These are phyloP conservation scores for Claviceps humidiphila DNA, from an alignment of 2,329 filamentous ascomycete species.

Conservation along the genomic window DNA sequence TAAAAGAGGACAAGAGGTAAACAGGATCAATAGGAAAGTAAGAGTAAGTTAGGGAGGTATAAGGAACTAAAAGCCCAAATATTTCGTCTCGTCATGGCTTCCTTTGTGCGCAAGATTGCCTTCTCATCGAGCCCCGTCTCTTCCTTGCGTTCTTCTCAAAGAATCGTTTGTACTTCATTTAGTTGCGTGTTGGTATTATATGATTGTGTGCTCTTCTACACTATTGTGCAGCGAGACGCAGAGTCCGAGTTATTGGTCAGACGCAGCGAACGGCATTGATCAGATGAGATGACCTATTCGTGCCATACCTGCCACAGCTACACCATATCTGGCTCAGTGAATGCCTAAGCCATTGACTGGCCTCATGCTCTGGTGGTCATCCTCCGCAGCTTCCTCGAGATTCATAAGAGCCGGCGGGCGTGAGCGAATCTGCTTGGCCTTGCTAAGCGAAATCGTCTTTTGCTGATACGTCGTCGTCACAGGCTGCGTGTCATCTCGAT, in stretches of 20 bases:
- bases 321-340: slow-evolving; percentile 24
- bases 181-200: no score
- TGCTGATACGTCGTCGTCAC: slow-evolving; percentile 92
- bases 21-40: background rate
- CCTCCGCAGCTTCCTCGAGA: slow-evolving; percentile 31
- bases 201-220: no score
- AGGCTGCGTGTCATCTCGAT: slow-evolving; percentile 67
- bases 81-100: background rate
- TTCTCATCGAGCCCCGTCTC: background rate
- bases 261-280: no score
- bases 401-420: slow-evolving; percentile 81
- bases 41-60: background rate
- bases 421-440: slow-evolving; percentile 77
- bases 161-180: no score
- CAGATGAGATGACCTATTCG: no score
- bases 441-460: slow-evolving; percentile 85
- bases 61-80: no score
- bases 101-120: background rate
- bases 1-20: no score
- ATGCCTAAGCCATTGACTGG: slow-evolving; percentile 28
- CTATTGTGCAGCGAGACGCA: no score
- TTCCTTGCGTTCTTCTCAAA: background rate
- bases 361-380: slow-evolving; percentile 13
- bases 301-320: no score
- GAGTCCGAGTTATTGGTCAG: no score